Base-by-base conservation (phyloP, 371 early-diverging fungal species). In the Lichtheimia ornata region DNA sequence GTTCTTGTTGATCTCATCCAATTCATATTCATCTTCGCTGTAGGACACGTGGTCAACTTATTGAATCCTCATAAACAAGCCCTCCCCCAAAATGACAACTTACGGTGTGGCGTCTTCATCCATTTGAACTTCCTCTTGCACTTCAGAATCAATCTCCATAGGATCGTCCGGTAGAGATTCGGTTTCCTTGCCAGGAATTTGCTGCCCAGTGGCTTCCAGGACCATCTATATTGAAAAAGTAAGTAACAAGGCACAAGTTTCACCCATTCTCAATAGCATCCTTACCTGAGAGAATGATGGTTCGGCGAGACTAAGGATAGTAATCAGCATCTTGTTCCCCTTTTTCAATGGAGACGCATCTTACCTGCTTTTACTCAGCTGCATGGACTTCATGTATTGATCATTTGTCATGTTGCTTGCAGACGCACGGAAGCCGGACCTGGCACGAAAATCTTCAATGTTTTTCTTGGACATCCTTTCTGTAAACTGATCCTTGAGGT, bases 1-100 rank as follows among this genome's bases (percentile, higher is more conserved):
- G 52, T 88, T 84, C 18, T 72, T 25, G 65, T 87, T 88, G 65
- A 88, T 69, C 1, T 69, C 52, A 62, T 88, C 89, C 56, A 84
- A 58, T 45, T 86, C 86, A 1, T 79, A 52, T n/a, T 20, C 12
- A 11, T 35, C 35, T 11, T 0, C 35, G 9, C 35, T 35, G 9
- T 5, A 35, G 22, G 1, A 11, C 5, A 35, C 9, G 2, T 35
- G 35, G 11, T 35, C 35, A 35, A 9, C 9, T 11, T 0, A 1
- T 11, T 1, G 0, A 11, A 35, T 35, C 35, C 4, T 35, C 35
- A 11, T 9, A 35, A 35, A 11, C n/a, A n/a, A n/a, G n/a, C n/a
- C n/a, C n/a, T 35, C 2, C 35, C 9, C n/a, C n/a, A n/a, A 9
- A 35, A 0, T 35, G 9, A 35, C 35, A 35, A 35, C 35, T 35